Conservation (phyloP, 1,284 basidiomycete species). For the Pterulicium gracile region DNA sequence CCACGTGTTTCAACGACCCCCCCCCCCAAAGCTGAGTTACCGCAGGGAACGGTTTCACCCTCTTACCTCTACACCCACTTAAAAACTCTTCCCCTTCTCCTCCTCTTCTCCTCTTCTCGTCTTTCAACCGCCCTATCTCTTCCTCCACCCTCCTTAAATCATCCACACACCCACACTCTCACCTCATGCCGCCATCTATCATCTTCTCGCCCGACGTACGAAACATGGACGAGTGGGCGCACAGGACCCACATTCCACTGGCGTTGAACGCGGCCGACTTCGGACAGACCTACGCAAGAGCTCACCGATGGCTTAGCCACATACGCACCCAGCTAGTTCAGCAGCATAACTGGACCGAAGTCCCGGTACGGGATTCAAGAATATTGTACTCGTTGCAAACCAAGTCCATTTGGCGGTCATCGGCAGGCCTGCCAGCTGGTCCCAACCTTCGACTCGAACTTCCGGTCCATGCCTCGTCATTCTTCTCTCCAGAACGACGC, state of each 20-base stretch:
- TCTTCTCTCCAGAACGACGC: slow-evolving; percentile 71
- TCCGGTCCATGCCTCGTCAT: slow-evolving; percentile 66
- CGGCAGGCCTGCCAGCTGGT: slow-evolving; percentile 61
- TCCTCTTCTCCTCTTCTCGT: slow-evolving; percentile 7
- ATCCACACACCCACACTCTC: not conserved
- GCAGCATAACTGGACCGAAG: slow-evolving; percentile 58
- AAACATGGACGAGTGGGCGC: slow-evolving; percentile 74
- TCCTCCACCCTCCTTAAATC: not conserved
- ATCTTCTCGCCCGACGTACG: slow-evolving; percentile 67
- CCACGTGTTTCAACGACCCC: no score
- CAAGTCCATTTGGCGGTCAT: slow-evolving; percentile 63
- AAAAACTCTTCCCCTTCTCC: slow-evolving; percentile 2
- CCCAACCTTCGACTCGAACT: slow-evolving; percentile 62
- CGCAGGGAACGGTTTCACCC: slow-evolving; percentile 19
- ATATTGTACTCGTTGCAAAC: slow-evolving; percentile 72
- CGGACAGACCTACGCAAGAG: slow-evolving; percentile 66
- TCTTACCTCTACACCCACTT: slow-evolving; percentile 1
- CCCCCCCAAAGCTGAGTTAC: no score
- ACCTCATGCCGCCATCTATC: slow-evolving; percentile 18
- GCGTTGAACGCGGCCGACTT: slow-evolving; percentile 71
- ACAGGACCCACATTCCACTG: slow-evolving; percentile 55
- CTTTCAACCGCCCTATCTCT: slow-evolving; percentile 3
- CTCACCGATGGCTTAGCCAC: slow-evolving; percentile 59
- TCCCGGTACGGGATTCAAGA: slow-evolving; percentile 45
- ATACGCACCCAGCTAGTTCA: slow-evolving; percentile 52